Percentiles rank a stretch among this genome's conserved stretches.
Conservation (phyloP, 2,329 filamentous ascomycete genomes). For the Xylaria sp. region DNA sequence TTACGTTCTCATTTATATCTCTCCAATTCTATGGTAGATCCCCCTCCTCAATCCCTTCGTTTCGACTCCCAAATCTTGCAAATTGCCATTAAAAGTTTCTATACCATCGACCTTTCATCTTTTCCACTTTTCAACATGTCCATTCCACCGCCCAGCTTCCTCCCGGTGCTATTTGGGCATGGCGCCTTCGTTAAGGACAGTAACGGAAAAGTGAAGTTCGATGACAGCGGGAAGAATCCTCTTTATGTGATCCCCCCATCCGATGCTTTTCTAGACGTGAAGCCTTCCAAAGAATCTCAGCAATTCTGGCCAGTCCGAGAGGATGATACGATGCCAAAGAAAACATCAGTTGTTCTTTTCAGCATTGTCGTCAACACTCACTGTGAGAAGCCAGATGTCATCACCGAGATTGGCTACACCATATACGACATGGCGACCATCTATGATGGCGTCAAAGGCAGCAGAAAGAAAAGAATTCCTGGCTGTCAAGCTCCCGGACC, state of each 20-base stretch:
- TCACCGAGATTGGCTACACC: slow-evolving; percentile 36
- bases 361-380: slow-evolving; percentile 23
- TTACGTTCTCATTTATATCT: neutral
- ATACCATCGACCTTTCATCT: no score
- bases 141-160: slow-evolving; percentile 17
- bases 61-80: neutral
- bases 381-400: slow-evolving; percentile 12
- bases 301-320: slow-evolving; percentile 22
- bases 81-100: no score
- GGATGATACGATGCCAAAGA: neutral
- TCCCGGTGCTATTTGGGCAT: slow-evolving; percentile 32
- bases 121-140: neutral
- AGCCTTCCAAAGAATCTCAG: slow-evolving; percentile 20
- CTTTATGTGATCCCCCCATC: slow-evolving; percentile 25
- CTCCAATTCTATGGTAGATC: no score
- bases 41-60: neutral
- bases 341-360: slow-evolving; percentile 32
- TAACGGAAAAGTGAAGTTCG: neutral
- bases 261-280: slow-evolving; percentile 24
- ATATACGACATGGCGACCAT: slow-evolving; percentile 30
- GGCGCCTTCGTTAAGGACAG: slow-evolving; percentile 21
- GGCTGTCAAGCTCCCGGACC: slow-evolving; percentile 26
- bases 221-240: neutral
- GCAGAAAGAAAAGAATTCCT: neutral
- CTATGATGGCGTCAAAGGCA: slow-evolving; percentile 8